Conservation (phyloP, 345 rosid species). For the Pistacia atlantica region DNA sequence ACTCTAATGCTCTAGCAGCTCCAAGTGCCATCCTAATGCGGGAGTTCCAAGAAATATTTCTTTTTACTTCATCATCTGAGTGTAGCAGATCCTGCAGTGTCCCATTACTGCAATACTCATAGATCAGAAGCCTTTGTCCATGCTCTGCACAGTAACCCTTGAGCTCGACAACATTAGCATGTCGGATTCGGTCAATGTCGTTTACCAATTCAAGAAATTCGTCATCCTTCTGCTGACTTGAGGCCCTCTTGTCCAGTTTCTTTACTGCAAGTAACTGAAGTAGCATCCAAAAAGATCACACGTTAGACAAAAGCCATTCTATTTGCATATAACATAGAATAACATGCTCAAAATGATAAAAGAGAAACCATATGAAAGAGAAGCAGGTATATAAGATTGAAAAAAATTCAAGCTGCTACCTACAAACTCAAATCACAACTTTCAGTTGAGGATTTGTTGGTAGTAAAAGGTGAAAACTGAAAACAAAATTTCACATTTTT, state of each 20-base stretch:
- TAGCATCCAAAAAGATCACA: constrained; percentile 26
- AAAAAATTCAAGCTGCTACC: not conserved
- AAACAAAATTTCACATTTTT: too few relatives aligned
- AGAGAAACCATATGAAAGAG: not conserved
- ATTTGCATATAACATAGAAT: not conserved
- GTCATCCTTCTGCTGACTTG: constrained; percentile 68
- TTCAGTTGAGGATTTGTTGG: not conserved
- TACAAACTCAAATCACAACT: constrained; percentile 6
- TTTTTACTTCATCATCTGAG: constrained; percentile 76
- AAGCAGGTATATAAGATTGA: not conserved
- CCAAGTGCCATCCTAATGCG: constrained; percentile 89
- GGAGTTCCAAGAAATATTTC: constrained; percentile 72
- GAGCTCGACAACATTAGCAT: constrained; percentile 82
- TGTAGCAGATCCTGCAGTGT: constrained; percentile 82
- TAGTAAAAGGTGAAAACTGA: not conserved
- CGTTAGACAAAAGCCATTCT: constrained; percentile 11
- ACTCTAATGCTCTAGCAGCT: constrained; percentile 96
- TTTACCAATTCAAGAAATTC: constrained; percentile 85
- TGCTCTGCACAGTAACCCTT: constrained; percentile 98
- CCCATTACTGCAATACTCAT: constrained; percentile 86
- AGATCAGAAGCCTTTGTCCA: constrained; percentile 84
- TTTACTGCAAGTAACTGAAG: constrained; percentile 85
- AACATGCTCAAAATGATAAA: not conserved
- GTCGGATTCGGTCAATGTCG: constrained; percentile 75
- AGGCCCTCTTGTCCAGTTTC: constrained; percentile 75